Base-by-base conservation (phyloP, 495 filamentous ascomycete species). In the Friedmanniomyces endolithicus region DNA sequence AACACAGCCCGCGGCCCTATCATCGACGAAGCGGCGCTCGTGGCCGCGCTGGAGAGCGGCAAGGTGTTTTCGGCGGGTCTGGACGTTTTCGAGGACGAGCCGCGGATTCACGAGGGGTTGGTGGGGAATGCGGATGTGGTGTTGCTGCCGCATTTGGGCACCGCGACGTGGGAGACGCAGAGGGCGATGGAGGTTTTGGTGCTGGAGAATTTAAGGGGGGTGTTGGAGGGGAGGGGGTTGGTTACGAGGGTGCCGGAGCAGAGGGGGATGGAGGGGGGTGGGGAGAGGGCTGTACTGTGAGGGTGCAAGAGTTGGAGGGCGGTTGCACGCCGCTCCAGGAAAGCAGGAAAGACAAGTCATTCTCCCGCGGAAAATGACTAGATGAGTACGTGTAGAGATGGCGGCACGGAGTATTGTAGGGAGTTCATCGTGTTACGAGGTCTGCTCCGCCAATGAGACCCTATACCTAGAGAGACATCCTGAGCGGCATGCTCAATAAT, bases 31-130 rank as follows among this genome's bases (percentile, higher is more conserved):
- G 61, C 56, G 20, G 69, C 69, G 24, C 52, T 71, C 20, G 69
- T 71, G 11, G 60, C 65, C 20, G 69, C 69, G 33, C 51, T 71
- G 43, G 57, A 70, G 33, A 58, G 53, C 17, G 62, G 67, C 8
- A 69, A 67, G 56, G 66, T 71, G 4, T 68, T 60, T 57, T 58
- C 59, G 1, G 67, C 62, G 0, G 69, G 69, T 3, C 48, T 71
- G 40, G 69, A 71, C 49, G 69, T 71, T 22, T 70, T 67, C 44
- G 68, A 70, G 41, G 64, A 70, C 35, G 69, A 71, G 59, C 69
- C 69, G 17, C 60, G 64, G 24, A 57, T 61, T 19, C 52, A 56
- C 37, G 58, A 57, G 8, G 66, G 65, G 2, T 40, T 70, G 57
- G 31, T 70, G 47, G 50, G 63, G 52, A 60, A 61, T 31, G 47